Evolutionary conservation across 73 alveolate species (phyloP).

Genomic region (Paramecium sexaurelia): DNA sequence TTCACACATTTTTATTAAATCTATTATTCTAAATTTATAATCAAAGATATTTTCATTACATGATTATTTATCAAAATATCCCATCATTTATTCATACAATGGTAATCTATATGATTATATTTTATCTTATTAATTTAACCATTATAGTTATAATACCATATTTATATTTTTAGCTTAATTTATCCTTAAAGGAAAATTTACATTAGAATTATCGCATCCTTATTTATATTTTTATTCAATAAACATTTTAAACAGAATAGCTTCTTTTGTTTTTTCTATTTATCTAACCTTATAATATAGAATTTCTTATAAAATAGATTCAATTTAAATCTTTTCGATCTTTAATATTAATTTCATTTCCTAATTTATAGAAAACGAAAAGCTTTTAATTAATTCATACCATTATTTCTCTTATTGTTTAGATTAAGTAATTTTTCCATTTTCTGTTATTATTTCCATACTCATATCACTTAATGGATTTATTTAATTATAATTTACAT

Average conservation of each 20-base stretch:
- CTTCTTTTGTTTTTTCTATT: neutral
- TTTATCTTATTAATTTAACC: neutral
- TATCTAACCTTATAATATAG: neutral
- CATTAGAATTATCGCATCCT: neutral
- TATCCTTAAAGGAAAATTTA: neutral
- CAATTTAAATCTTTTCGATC: neutral
- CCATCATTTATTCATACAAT: neutral
- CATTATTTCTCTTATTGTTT: neutral
- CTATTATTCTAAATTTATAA: neutral
- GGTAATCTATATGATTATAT: conserved; percentile 24
- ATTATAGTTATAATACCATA: neutral
- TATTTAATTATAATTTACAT: neutral
- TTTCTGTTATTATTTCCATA: neutral
- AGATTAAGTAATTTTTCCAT: neutral
- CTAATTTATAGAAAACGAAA: neutral
- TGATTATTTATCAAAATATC: neutral
- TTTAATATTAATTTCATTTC: neutral
- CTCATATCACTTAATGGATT: neutral
- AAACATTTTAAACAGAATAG: neutral
- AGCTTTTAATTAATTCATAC: neutral
- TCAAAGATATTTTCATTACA: neutral
- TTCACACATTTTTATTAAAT: neutral
- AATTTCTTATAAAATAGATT: neutral
- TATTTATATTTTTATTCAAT: neutral
- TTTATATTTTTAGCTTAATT: neutral